Conservation (phyloP, 805 yeast genomes). For the Vanderwaltozyma verrucispora region DNA sequence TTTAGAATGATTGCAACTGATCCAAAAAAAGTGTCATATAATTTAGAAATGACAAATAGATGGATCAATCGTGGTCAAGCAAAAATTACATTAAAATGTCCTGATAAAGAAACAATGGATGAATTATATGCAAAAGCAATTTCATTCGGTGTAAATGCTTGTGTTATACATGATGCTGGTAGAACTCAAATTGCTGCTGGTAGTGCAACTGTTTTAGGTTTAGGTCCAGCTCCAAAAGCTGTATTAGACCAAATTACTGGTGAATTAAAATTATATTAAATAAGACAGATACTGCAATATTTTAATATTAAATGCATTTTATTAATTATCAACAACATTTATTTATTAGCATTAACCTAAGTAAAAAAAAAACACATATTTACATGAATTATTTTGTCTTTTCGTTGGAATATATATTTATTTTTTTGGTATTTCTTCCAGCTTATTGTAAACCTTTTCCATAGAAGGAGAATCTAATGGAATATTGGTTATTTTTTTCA, state of each 20-base stretch:
- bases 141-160: constrained; percentile 65
- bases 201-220: constrained; percentile 88
- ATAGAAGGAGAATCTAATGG: not conserved
- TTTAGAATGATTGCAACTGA: constrained; percentile 57
- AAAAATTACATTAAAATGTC: constrained; percentile 75
- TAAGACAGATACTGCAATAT: too few species aligned
- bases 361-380: too few species aligned
- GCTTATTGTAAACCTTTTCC: not conserved
- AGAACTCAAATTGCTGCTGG: constrained; percentile 96
- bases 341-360: too few species aligned
- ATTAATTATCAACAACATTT: too few species aligned
- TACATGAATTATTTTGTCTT: not conserved
- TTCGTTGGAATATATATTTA: too few species aligned
- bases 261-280: constrained; percentile 58
- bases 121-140: constrained; percentile 71
- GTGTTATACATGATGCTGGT: constrained; percentile 91
- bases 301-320: too few species aligned
- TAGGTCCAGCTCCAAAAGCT: constrained; percentile 90
- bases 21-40: constrained; percentile 38
- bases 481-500: not conserved
- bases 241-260: constrained; percentile 77
- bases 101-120: constrained; percentile 59
- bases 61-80: constrained; percentile 91
- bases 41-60: constrained; percentile 52
- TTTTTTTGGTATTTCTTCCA: not conserved